Conservation (phyloP, 164 flowering plant genomes). For the Annona squamosa region DNA sequence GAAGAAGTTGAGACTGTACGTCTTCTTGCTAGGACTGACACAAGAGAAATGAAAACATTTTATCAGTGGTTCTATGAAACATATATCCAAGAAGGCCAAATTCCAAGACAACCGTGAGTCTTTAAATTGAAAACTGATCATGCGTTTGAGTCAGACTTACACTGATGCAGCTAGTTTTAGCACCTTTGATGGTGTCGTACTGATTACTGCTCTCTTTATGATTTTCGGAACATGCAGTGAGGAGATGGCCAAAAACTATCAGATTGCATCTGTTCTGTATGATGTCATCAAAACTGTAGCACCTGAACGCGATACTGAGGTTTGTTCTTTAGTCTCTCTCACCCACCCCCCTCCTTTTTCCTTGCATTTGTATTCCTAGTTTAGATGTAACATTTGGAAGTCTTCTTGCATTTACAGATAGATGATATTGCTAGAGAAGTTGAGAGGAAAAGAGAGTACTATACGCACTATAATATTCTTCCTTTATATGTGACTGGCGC, state of each 20-base stretch:
- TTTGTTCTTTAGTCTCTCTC: constrained; percentile 17
- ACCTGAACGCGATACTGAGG: constrained; percentile 67
- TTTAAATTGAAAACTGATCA: constrained; percentile 9
- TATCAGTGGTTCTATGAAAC: constrained; percentile 64
- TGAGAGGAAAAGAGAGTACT: constrained; percentile 54
- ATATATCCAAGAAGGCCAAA: constrained; percentile 53
- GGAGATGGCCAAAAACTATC: constrained; percentile 90
- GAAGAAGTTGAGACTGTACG: constrained; percentile 61
- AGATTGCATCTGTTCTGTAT: constrained; percentile 75
- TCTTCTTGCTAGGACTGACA: constrained; percentile 48
- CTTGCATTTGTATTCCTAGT: constrained; percentile 7
- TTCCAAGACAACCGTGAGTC: constrained; percentile 78
- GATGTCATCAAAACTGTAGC: constrained; percentile 78
- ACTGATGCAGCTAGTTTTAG: background rate
- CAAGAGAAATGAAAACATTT: constrained; percentile 66
- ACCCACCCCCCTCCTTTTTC: background rate
- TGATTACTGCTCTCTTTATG: background rate
- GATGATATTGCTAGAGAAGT: constrained; percentile 62
- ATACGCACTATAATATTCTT: constrained; percentile 77
- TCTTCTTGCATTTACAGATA: constrained; percentile 40
- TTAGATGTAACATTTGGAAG: background rate
- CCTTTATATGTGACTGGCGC: constrained; percentile 69
- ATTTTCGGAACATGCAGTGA: constrained; percentile 41
- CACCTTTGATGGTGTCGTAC: background rate
- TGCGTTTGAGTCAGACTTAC: background rate